phyloP scores from a whole-genome alignment of 2,329 filamentous ascomycete genomes.

The Pseudopithomyces maydicus region DNA sequence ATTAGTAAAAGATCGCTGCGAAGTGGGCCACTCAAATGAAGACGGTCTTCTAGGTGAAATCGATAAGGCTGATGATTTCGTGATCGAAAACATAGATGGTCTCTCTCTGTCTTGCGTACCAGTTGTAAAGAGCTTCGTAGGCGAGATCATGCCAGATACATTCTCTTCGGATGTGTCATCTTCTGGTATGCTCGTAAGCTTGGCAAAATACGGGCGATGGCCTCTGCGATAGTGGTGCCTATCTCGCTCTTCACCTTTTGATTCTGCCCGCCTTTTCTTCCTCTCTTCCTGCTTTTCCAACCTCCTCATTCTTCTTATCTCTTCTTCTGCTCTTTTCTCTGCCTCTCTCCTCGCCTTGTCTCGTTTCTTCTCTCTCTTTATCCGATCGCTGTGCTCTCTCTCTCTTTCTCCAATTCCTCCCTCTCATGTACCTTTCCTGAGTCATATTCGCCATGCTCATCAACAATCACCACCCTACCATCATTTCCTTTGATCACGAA shows the following conservation, averaged over 20 bases:
- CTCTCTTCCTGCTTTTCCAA: not conserved
- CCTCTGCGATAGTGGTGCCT: not conserved
- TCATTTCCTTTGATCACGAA: conserved; percentile 31
- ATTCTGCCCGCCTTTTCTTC: not conserved
- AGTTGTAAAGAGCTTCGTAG: conserved; percentile 29
- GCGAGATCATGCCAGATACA: conserved; percentile 10
- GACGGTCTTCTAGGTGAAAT: conserved; percentile 9
- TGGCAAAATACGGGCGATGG: not conserved
- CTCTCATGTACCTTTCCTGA: conserved; percentile 17
- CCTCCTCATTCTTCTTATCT: not conserved
- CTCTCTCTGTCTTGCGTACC: conserved; percentile 22
- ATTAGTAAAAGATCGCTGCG: conserved; percentile 9
- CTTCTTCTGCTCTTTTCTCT: not conserved
- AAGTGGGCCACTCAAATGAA: conserved; percentile 17
- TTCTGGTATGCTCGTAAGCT: conserved; percentile 17
- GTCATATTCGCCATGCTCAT: conserved; percentile 31
- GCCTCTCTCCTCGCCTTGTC: not conserved
- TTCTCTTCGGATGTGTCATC: conserved; percentile 14
- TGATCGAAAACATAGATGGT: conserved; percentile 2
- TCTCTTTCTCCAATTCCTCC: conserved; percentile 3
- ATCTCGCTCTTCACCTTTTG: not conserved
- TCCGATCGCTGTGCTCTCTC: not conserved
- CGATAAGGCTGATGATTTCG: not conserved
- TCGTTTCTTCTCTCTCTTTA: not conserved
- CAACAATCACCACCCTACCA: conserved; percentile 35